Percentiles rank a stretch among this genome's conserved stretches.
phyloP scores from a whole-genome alignment of 345 rosid species.

The Abelmoschus esculentus region DNA sequence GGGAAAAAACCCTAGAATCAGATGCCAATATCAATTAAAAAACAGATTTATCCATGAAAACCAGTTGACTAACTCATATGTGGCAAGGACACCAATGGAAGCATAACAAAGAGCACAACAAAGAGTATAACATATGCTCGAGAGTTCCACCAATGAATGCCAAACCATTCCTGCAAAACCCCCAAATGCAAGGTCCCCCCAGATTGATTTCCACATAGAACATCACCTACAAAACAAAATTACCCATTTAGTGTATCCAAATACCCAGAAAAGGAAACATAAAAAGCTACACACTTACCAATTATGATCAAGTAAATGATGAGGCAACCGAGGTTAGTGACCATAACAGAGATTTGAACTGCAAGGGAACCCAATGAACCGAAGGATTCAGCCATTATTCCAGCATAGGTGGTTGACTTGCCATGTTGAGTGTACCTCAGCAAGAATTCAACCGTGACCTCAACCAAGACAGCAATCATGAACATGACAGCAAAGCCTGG shows the following conservation, averaged over 20 bases:
- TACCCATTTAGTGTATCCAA: not conserved
- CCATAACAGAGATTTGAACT: slow-evolving; percentile 19
- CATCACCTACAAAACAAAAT: slow-evolving; percentile 9
- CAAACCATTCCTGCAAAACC: slow-evolving; percentile 15
- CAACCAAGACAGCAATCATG: too few species aligned
- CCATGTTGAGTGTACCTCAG: not conserved
- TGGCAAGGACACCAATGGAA: slow-evolving; percentile 8
- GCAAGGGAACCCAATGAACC: slow-evolving; percentile 18
- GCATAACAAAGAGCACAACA: slow-evolving; percentile 11
- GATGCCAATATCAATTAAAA: too few species aligned
- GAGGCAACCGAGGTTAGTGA: slow-evolving; percentile 23
- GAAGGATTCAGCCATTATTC: slow-evolving; percentile 26
- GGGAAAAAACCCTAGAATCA: too few species aligned
- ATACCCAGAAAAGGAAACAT: not conserved
- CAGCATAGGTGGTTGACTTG: slow-evolving; percentile 23
- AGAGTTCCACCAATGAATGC: slow-evolving; percentile 16
- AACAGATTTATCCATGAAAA: not conserved
- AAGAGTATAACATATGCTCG: slow-evolving; percentile 12
- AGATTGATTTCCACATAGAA: slow-evolving; percentile 9
- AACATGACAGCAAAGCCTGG: too few species aligned
- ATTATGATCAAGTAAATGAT: slow-evolving; percentile 29
- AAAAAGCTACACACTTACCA: slow-evolving; percentile 11
- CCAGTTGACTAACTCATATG: slow-evolving; percentile 9
- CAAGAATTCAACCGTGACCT: too few species aligned
- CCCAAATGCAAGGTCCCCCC: slow-evolving; percentile 1